Percentiles rank a stretch among this genome's conserved stretches.
Conservation (phyloP, 1,139 yeast genomes). For the Sporopachydermia cereana region DNA sequence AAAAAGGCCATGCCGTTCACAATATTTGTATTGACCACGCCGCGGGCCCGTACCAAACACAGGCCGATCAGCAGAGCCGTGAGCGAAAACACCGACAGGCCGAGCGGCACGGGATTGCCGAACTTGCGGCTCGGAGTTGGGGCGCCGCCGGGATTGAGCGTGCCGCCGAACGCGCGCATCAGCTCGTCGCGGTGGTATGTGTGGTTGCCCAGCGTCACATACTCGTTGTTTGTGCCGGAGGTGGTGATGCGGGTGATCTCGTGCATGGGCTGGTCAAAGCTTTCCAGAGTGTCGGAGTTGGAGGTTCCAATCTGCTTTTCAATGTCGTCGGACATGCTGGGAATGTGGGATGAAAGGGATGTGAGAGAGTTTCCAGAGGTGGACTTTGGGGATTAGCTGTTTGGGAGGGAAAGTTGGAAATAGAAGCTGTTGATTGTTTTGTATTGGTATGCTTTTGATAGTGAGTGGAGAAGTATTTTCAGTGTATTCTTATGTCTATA, state of each 20-base stretch:
- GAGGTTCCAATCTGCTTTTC: slow-evolving; percentile 1
- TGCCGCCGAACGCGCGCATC: slow-evolving; percentile 49
- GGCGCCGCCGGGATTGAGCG: slow-evolving; percentile 44
- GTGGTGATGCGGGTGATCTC: not conserved
- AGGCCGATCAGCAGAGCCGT: slow-evolving; percentile 40
- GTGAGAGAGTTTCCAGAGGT: too few species aligned
- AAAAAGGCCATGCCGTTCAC: slow-evolving; percentile 43
- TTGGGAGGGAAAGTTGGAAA: too few species aligned
- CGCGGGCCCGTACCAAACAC: slow-evolving; percentile 32
- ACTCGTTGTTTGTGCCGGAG: slow-evolving; percentile 27
- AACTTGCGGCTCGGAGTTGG: slow-evolving; percentile 17
- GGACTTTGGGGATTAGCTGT: too few species aligned
- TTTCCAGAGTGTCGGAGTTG: not conserved
- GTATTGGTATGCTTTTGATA: too few species aligned
- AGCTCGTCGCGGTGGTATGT: slow-evolving; percentile 42
- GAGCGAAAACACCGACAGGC: slow-evolving; percentile 41
- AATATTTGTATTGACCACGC: slow-evolving; percentile 35
- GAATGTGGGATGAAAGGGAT: too few species aligned
- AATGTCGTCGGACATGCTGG: slow-evolving; percentile 2
- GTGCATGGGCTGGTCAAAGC: not conserved
- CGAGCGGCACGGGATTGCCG: slow-evolving; percentile 55
- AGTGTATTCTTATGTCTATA: too few species aligned
- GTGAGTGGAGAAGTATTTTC: too few species aligned
- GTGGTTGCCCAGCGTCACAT: slow-evolving; percentile 48
- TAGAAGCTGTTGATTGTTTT: too few species aligned